Evolutionary conservation across 208 protist species (phyloP), one percentile per base, ranked within the genome.

Genomic region (Sergeia podlipaevii): DNA sequence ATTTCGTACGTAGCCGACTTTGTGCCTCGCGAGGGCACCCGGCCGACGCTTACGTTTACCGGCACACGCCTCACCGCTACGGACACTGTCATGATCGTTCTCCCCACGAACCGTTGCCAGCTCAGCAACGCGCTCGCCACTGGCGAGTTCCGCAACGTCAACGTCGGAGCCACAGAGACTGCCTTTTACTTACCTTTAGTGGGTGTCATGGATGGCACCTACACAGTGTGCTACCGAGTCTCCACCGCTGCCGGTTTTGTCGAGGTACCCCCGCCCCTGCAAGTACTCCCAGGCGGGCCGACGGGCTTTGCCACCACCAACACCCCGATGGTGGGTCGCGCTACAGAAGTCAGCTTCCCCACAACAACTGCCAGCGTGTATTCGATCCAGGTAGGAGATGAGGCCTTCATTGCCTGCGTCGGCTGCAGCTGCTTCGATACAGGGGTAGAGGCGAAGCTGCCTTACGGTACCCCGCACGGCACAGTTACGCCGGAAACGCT

Each of bases 151-250:
- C 18, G 62, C 10, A 70, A 48, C 6, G 48, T 74, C 33, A 60
- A 53, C 29, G 37, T 27, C 34, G 46, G 62, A 17, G 70, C 49
- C 7, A 68, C 48, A 29, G 63, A 28, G 20, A 78, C 48, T 26
- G 33, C 24, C 24, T 90, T 90, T 42, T 41, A 68, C 44, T n/a
- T 91, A 0, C 52, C 74, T 0, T 77, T 88, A 37, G 47, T 67
- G 27, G 56, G 59, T 13, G 47, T 27, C 34, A 17, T 28, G n/a
- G 64, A 43, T 36, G 61, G 61, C 28, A 49, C 26, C 24, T 93
- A 91, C 68, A 77, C 63, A 2, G 82, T 96, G 11, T 96, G 89
- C 66, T 96, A 96, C 63, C 20, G 74, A 7, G 53, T 82, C 18
- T 49, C 67, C 24, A 68, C 61, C 11, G 49, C 69, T n/a, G 54